These are phyloP conservation scores for Cucurbita maxima DNA, from an alignment of 306 rosid genomes.

Conservation along the genomic window DNA sequence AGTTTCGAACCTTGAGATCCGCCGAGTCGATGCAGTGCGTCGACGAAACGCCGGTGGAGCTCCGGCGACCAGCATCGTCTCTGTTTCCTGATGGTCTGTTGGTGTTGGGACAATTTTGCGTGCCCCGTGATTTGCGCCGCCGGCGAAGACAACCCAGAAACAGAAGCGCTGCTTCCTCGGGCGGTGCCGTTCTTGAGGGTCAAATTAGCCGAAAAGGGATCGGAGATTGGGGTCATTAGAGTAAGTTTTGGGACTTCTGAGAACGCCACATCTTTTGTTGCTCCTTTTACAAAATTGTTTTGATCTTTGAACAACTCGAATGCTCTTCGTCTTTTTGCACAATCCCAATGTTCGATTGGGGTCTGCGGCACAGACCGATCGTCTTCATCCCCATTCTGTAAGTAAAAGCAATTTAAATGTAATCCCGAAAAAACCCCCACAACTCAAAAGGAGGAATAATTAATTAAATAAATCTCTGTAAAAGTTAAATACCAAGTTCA, in stretches of 20 bases:
- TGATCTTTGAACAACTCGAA: slow-evolving; percentile 29
- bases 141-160: slow-evolving; percentile 30
- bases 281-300: slow-evolving; percentile 6
- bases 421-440: neutral
- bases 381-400: slow-evolving; percentile 37
- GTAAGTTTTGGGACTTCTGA: slow-evolving; percentile 37
- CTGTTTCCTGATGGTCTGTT: slow-evolving; percentile 47
- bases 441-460: neutral
- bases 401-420: neutral
- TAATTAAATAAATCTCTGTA: neutral
- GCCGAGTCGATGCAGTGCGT: slow-evolving; percentile 69
- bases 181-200: slow-evolving; percentile 4
- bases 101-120: slow-evolving; percentile 21
- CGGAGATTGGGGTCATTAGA: slow-evolving; percentile 38
- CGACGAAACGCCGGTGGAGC: slow-evolving; percentile 65
- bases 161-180: slow-evolving; percentile 19
- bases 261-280: slow-evolving; percentile 20
- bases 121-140: slow-evolving; percentile 21
- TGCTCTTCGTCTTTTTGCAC: slow-evolving; percentile 25
- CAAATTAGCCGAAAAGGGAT: slow-evolving; percentile 24
- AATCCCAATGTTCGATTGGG: slow-evolving; percentile 14
- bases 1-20: slow-evolving; percentile 53
- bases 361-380: slow-evolving; percentile 23
- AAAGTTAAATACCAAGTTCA: slow-evolving; percentile 12
- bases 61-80: slow-evolving; percentile 85